A percentile compares a stretch with the other conserved stretches of the same genome.
Evolutionary conservation across 108 stramenopile genomes (phyloP).

Genomic region (Nitzschia palea): DNA sequence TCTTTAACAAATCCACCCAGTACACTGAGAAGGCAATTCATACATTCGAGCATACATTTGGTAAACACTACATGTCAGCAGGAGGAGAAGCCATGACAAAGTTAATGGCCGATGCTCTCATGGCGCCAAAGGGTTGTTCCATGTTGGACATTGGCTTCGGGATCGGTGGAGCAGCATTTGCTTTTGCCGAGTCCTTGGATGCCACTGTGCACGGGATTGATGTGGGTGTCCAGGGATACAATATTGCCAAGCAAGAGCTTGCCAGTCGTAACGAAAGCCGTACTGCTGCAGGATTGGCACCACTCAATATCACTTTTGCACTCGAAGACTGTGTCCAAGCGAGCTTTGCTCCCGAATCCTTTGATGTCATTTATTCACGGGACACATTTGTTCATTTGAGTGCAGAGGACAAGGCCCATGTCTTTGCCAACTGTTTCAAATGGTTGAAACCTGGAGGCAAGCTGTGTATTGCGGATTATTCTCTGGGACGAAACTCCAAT

Average conservation of each 20-base stretch:
- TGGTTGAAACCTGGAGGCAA: conserved; percentile 27
- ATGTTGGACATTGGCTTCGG: conserved; percentile 25
- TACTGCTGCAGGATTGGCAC: neutral
- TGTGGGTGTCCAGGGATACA: conserved; percentile 11
- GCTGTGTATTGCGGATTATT: conserved; percentile 18
- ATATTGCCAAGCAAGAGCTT: conserved; percentile 10
- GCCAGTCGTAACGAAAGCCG: neutral
- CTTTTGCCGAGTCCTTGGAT: conserved; percentile 15
- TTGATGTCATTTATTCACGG: conserved; percentile 31
- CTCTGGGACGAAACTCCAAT: conserved; percentile 4
- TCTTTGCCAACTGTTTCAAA: conserved; percentile 12
- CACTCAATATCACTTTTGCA: conserved; percentile 1
- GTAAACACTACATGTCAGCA: conserved; percentile 24
- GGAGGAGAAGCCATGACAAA: conserved; percentile 14
- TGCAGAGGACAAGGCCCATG: neutral
- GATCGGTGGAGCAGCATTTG: conserved; percentile 21
- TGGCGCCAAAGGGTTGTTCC: neutral
- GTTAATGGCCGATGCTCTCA: neutral
- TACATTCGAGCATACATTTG: conserved; percentile 21
- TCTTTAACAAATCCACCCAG: conserved; percentile 18
- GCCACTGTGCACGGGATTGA: conserved; percentile 20
- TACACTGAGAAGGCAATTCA: conserved; percentile 20
- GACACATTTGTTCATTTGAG: conserved; percentile 14
- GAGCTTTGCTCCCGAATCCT: conserved; percentile 5
- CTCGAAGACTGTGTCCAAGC: neutral